Percentiles rank a stretch among this genome's conserved stretches.
These are phyloP conservation scores for Arabidopsis arenosa DNA, from an alignment of 345 rosid species.

Conservation along the genomic window DNA sequence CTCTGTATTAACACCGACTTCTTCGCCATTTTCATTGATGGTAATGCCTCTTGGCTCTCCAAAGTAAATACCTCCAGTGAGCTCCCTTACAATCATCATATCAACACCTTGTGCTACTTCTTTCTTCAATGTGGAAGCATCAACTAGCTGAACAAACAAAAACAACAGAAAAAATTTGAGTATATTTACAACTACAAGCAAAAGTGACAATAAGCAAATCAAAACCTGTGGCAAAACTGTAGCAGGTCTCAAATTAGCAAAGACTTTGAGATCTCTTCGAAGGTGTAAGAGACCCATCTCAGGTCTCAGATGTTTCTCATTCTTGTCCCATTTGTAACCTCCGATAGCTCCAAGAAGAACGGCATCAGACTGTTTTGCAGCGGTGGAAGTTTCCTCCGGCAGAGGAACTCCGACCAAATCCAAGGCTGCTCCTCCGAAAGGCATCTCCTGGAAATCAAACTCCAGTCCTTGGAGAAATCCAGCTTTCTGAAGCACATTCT, in stretches of 20 bases:
- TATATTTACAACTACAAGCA: not conserved
- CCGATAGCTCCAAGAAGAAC: slow-evolving; percentile 94
- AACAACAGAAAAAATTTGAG: not conserved
- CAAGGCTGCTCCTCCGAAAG: slow-evolving; percentile 90
- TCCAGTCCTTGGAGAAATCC: slow-evolving; percentile 86
- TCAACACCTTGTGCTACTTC: slow-evolving; percentile 96
- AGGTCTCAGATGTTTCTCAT: slow-evolving; percentile 83
- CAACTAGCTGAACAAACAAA: slow-evolving; percentile 59
- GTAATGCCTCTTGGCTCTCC: slow-evolving; percentile 88
- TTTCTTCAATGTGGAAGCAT: slow-evolving; percentile 92
- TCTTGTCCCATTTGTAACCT: slow-evolving; percentile 98
- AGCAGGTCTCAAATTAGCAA: slow-evolving; percentile 92
- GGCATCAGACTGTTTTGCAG: slow-evolving; percentile 78
- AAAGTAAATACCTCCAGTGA: slow-evolving; percentile 94
- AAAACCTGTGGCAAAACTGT: slow-evolving; percentile 76
- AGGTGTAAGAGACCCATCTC: slow-evolving; percentile 85
- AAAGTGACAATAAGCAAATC: not conserved
- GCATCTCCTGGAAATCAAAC: slow-evolving; percentile 85
- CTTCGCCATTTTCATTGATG: slow-evolving; percentile 73
- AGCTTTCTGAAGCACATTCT: slow-evolving; percentile 64
- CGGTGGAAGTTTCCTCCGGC: slow-evolving; percentile 79
- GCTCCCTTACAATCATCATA: slow-evolving; percentile 96
- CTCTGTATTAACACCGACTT: slow-evolving; percentile 84
- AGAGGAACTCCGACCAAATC: slow-evolving; percentile 90
- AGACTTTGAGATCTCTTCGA: slow-evolving; percentile 83